phyloP scores from a whole-genome alignment of 1,284 basidiomycete genomes.

The Porphyrellus sp. region DNA sequence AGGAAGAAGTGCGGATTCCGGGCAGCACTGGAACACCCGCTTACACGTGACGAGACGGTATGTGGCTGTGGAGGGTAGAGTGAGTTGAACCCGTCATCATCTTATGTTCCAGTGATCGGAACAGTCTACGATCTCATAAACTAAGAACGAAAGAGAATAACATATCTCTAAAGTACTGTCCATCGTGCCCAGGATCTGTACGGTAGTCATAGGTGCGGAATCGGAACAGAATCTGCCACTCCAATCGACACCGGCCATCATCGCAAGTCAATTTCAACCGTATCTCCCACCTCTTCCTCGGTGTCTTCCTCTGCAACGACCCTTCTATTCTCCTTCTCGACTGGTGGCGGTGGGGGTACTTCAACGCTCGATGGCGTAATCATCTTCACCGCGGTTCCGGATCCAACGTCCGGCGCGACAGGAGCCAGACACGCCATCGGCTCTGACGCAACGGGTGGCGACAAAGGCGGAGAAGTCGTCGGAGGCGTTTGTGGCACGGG shows the following conservation, averaged over 20 bases:
- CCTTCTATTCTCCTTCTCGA: conserved; percentile 60
- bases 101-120: too few relatives aligned
- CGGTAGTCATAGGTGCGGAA: neutral
- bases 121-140: too few relatives aligned
- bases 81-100: too few relatives aligned
- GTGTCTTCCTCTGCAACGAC: conserved; percentile 44
- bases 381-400: conserved; percentile 33
- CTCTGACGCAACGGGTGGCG: conserved; percentile 16
- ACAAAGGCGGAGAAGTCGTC: conserved; percentile 13
- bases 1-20: neutral
- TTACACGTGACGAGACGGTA: conserved; percentile 17
- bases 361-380: conserved; percentile 65
- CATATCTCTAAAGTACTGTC: conserved; percentile 12
- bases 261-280: conserved; percentile 55
- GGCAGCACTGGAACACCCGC: too few relatives aligned
- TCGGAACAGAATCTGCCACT: neutral
- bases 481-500: conserved; percentile 7
- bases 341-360: conserved; percentile 71
- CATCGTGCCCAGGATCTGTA: neutral
- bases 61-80: conserved; percentile 9
- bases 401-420: conserved; percentile 12
- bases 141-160: conserved; percentile 7
- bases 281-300: conserved; percentile 71
- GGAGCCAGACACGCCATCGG: neutral
- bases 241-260: conserved; percentile 2